A percentile compares a stretch with the other conserved stretches of the same genome.
These are phyloP conservation scores for Fragaria vesca DNA, from an alignment of 306 rosid genomes.

Conservation along the genomic window DNA sequence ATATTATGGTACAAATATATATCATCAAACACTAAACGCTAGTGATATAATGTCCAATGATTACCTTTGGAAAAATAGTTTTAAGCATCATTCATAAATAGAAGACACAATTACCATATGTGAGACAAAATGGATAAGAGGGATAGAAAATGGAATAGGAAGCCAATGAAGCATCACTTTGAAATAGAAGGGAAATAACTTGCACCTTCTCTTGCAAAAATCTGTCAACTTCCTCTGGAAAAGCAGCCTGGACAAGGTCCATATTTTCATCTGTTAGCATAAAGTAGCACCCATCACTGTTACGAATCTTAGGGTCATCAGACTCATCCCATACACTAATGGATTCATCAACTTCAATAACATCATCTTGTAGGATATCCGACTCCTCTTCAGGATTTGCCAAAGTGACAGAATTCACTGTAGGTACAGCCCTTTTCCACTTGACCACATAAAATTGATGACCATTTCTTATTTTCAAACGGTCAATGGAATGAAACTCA, in stretches of 20 bases:
- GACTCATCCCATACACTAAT: slow-evolving; percentile 48
- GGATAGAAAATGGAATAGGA: background rate
- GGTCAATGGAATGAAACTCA: slow-evolving; percentile 63
- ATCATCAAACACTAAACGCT: background rate
- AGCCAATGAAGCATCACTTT: background rate
- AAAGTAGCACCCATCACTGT: slow-evolving; percentile 52
- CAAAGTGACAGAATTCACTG: slow-evolving; percentile 6
- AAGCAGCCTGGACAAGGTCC: slow-evolving; percentile 79
- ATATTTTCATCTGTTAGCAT: slow-evolving; percentile 82
- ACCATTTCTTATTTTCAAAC: slow-evolving; percentile 68
- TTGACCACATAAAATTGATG: slow-evolving; percentile 61
- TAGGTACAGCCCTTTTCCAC: slow-evolving; percentile 51
- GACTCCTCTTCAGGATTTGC: slow-evolving; percentile 35
- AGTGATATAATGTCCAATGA: background rate
- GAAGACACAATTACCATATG: background rate
- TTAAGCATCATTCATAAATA: background rate
- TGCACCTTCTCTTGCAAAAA: slow-evolving; percentile 74
- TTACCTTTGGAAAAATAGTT: background rate
- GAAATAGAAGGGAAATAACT: slow-evolving; percentile 5
- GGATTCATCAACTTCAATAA: slow-evolving; percentile 44
- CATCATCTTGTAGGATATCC: slow-evolving; percentile 46
- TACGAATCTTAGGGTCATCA: slow-evolving; percentile 44
- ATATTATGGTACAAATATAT: background rate
- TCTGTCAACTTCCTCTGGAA: slow-evolving; percentile 57
- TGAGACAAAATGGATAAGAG: background rate